phyloP scores from a whole-genome alignment of 2,329 filamentous ascomycete species.

The Fusarium dlaminii region DNA sequence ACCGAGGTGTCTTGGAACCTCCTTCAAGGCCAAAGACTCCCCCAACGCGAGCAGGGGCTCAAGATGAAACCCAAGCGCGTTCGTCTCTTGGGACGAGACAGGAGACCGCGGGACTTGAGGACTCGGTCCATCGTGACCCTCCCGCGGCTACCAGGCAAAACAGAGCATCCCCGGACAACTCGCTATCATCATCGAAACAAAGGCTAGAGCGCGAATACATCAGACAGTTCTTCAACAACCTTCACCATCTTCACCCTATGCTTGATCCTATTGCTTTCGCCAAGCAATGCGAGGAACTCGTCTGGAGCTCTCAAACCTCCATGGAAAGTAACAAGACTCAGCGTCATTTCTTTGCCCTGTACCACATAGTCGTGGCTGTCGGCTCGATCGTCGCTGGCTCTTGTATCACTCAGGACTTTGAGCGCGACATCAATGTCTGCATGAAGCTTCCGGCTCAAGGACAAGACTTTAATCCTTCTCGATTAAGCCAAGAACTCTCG shows the following conservation, averaged over 20 bases:
- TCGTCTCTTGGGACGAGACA: not conserved
- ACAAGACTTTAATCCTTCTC: not conserved
- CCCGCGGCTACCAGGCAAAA: not conserved
- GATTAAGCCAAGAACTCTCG: not conserved
- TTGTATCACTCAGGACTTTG: not conserved
- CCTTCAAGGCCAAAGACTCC: not conserved
- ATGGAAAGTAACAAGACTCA: not conserved
- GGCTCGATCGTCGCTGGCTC: not conserved
- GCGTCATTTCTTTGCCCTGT: not conserved
- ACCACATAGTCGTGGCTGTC: not conserved
- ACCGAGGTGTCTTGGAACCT: not conserved
- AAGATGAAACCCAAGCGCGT: not conserved
- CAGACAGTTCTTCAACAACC: not conserved
- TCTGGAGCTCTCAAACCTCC: not conserved
- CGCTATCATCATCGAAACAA: not conserved
- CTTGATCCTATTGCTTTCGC: not conserved
- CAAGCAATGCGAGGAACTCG: not conserved
- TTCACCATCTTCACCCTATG: not conserved
- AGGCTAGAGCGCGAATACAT: not conserved
- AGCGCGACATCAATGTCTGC: not conserved
- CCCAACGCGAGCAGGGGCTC: not conserved
- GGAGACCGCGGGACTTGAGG: rapidly evolving
- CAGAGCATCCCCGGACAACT: not conserved
- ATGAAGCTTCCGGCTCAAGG: not conserved
- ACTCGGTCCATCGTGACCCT: not conserved